Evolutionary conservation across 1,284 basidiomycete species (phyloP), one percentile per base, ranked within the genome.

Genomic region (Fomitopsis schrenkii): DNA sequence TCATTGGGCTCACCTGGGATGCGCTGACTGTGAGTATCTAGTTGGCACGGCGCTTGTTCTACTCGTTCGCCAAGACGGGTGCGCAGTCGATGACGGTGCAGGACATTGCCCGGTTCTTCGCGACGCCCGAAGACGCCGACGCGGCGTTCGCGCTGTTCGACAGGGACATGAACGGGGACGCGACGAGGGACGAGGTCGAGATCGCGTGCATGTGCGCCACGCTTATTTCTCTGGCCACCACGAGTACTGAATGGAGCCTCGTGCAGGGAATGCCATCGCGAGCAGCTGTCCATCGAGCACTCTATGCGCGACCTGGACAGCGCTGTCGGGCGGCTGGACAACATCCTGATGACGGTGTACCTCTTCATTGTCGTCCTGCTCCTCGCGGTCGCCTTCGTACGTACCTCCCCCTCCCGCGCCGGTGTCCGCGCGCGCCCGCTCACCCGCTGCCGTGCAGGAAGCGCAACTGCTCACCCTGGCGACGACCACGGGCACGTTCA

Each of bases 301-400:
- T 93, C 90, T 12, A 94, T 98, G 93, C 84, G 88, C 44, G 94
- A 97, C 73, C 79, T 97, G 58, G 95, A 97, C 74, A 93, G 91
- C 62, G 95, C 94, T 5, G 93, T 95, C 35, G 87, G 90, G 28
- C 81, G 91, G 54, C 73, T 93, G 64, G 89, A 91, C 70, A 89
- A 90, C 67, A 90, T 92, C 62, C 74, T 88, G 58, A 88, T 90
- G 83, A 81, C 78, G 55, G 70, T 88, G 17, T 88, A 90, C 73
- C 75, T 88, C 36, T 76, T 91, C 61, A 82, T 94, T 54, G 86
- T 85, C 33, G 76, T 84, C 55, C 75, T 95, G 55, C 89, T 96
- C 68, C 81, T 94, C 59, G 90, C 91, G 19, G 85, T 92, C 36
- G 84, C 85, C 58, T 75, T 93, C 71, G 87, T 86, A 61, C 64